Evolutionary conservation across 2,329 filamentous ascomycete species (phyloP), one percentile per base, ranked within the genome.

Genomic region (Sclerotinia subarctica): DNA sequence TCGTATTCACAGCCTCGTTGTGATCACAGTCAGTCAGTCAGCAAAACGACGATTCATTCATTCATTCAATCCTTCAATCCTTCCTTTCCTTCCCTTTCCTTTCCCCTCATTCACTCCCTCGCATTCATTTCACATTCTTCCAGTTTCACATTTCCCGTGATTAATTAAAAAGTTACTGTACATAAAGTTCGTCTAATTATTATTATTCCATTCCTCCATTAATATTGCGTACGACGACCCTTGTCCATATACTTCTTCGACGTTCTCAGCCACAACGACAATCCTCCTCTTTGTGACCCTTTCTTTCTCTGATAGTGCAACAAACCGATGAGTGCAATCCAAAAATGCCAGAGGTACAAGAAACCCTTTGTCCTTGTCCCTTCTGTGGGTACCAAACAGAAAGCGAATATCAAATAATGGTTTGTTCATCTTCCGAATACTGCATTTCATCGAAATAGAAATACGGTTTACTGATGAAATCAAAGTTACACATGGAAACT

Each of bases 301-400:
- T 62, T 49, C 46, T 51, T 62, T 49, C 32, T 62, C 46, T 24
- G 51, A 3, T 15, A n/a, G 35, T 32, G 38, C 38, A 10, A 7
- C 7, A 24, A 35, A 13, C 11, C 15, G 4, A 35, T 47, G 58
- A 54, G 7, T 13, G 3, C 63, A 57, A n/a, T 38, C 32, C 58
- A 62, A 47, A 47, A 11, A 62, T 62, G 59, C 17, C 59, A 3
- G 59, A 62, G n/a, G 29, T 5, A 21, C 46, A 52, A 46, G 46
- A 62, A 19, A 73, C 72, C 60, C 63, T 42, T 32, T 82, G 81
- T 70, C 81, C 80, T 32, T 82, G 81, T 70, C 81, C 80, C 19
- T 80, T 82, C 69, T 82, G 81, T 72, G 79, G 77, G 44, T 79
- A 70, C 68, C 68, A 73, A 65, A 72, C 77, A 35, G 72, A 73